phyloP scores from a whole-genome alignment of 1,284 basidiomycete genomes.

The Ganoderma lingzhi region DNA sequence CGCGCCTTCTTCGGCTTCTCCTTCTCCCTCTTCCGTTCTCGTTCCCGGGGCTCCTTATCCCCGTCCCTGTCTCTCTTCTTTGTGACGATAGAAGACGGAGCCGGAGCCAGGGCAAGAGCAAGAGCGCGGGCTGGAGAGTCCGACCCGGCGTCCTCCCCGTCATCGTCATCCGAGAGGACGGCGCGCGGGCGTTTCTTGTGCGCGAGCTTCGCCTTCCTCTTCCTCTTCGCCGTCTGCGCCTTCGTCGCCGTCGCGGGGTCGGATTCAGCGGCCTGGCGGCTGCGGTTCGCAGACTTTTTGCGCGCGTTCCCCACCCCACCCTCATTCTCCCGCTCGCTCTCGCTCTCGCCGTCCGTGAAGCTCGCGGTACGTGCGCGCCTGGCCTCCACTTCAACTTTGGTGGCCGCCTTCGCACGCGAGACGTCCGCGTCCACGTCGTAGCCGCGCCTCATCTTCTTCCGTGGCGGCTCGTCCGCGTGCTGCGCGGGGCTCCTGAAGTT shows the following conservation, averaged over 20 bases:
- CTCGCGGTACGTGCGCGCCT: constrained; percentile 11
- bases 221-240: constrained; percentile 2
- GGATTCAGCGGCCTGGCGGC: neutral
- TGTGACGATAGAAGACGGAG: neutral
- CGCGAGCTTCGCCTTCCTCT: constrained; percentile 13
- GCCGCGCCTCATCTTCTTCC: constrained; percentile 24
- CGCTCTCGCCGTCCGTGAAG: constrained; percentile 20
- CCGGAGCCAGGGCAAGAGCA: neutral
- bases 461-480: constrained; percentile 13
- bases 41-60: constrained; percentile 9
- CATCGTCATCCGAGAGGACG: constrained; percentile 31
- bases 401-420: neutral
- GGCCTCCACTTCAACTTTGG: neutral
- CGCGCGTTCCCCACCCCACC: neutral
- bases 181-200: constrained; percentile 28
- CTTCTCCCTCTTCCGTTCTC: constrained; percentile 8
- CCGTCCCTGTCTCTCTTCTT: constrained; percentile 21
- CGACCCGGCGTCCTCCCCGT: neutral
- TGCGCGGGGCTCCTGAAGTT: neutral
- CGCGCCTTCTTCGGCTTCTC: constrained; percentile 25
- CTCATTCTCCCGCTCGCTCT: neutral
- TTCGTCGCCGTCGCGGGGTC: neutral
- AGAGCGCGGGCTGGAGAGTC: constrained; percentile 12
- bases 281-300: constrained; percentile 6
- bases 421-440: constrained; percentile 7